Conservation (phyloP, 208 protist species). For the Trypanosoma brucei region DNA sequence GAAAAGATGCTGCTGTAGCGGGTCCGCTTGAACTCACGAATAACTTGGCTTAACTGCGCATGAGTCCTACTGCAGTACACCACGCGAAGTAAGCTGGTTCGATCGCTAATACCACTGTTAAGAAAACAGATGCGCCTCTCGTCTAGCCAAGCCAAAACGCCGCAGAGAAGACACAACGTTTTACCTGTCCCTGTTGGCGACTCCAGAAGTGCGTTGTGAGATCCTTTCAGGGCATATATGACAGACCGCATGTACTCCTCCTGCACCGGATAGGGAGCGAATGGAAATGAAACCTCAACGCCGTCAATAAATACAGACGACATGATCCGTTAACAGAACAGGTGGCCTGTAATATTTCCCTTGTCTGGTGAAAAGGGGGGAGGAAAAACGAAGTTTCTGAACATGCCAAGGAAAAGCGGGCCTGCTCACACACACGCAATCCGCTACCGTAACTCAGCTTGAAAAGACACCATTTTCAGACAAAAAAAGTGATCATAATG, state of each 20-base stretch:
- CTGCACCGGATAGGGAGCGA: slow-evolving; percentile 91
- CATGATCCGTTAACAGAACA: slow-evolving; percentile 14
- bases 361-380: too few relatives aligned
- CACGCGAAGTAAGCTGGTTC: slow-evolving; percentile 31
- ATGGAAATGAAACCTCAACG: slow-evolving; percentile 86
- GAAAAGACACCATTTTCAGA: too few relatives aligned
- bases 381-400: too few relatives aligned
- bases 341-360: neutral
- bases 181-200: slow-evolving; percentile 98
- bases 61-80: slow-evolving; percentile 98
- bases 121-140: neutral
- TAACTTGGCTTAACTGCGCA: slow-evolving; percentile 96
- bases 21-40: slow-evolving; percentile 94
- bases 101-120: neutral
- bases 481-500: too few relatives aligned
- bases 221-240: slow-evolving; percentile 75
- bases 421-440: too few relatives aligned
- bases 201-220: slow-evolving; percentile 93
- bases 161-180: slow-evolving; percentile 96
- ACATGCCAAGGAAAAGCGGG: too few relatives aligned
- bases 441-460: too few relatives aligned
- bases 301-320: slow-evolving; percentile 38
- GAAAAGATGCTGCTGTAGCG: slow-evolving; percentile 66
- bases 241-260: slow-evolving; percentile 94
- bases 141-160: slow-evolving; percentile 88